Base-by-base conservation (phyloP, 345 rosid genomes). In the Pseudoturritis turrita region DNA sequence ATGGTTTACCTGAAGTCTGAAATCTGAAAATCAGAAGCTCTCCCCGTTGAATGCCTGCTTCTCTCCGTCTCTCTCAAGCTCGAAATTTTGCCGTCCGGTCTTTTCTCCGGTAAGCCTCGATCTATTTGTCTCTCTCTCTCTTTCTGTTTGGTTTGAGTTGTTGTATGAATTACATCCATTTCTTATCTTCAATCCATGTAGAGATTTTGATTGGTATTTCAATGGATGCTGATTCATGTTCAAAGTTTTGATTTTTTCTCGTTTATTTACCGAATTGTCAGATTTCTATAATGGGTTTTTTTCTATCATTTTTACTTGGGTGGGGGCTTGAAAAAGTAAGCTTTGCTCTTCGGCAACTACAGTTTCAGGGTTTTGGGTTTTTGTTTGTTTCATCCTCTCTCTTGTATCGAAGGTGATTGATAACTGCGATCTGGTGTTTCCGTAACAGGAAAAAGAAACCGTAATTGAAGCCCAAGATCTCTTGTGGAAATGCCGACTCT, bases 401-500 rank as follows among this genome's bases (percentile, higher is more conserved):
- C 10, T 49, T 55, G 13, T 55, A 53, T 28, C 12, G 7, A 53
- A 63, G 3, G 55, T 74, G 55, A 74, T 58, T 9, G 26, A 17
- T 19, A 18, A 29, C n/a, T 73, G 10, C 3, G 51, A n/a, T 65
- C 25, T 19, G 35, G 50, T 63, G 65, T 33, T 54, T 29, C 22
- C 1, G 11, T 11, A 7, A 53, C 19, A 57, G 67, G 46, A 1
- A 4, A 25, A 54, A 23, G 64, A 53, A 35, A 35, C 7, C 2
- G 17, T 54, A 18, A 18, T 4, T 63, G 56, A 63, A 12, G 19
- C 37, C 1, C 13, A 63, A 46, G 5, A 10, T 57, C 52, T 35
- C 65, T 19, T 62, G 50, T 43, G 65, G 59, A 73, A 58, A 92
- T 92, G 96, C 92, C 92, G 66, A 87, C 99, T 64, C 72, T 95